Evolutionary conservation across 2,329 filamentous ascomycete species (phyloP).

Genomic region (Colletotrichum sp.): DNA sequence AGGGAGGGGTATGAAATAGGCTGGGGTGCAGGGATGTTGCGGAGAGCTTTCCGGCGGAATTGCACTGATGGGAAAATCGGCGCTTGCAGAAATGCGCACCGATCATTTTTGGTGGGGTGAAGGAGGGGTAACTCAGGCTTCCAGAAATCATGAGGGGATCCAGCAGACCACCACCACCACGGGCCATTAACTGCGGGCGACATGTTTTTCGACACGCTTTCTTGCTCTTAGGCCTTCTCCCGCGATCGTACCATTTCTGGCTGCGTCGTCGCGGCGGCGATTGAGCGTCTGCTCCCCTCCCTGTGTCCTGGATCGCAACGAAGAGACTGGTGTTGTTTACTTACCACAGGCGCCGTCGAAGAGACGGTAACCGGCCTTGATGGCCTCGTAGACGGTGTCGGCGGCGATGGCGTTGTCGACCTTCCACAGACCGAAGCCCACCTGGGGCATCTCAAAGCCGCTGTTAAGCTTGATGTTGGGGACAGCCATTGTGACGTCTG

Average conservation of each 20-base stretch:
- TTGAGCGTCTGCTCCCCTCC: background rate
- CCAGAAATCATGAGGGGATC: background rate
- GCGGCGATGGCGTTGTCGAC: slow-evolving; percentile 75
- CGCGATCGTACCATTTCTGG: background rate
- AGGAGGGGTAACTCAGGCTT: slow-evolving; percentile 18
- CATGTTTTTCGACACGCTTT: background rate
- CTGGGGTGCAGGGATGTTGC: background rate
- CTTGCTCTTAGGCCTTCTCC: background rate
- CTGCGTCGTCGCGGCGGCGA: background rate
- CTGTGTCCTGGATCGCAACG: background rate
- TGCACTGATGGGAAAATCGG: background rate
- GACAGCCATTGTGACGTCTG: slow-evolving; percentile 27
- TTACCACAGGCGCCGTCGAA: slow-evolving; percentile 66
- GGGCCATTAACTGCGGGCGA: background rate
- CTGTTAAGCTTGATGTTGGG: slow-evolving; percentile 67
- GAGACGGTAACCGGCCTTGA: slow-evolving; percentile 66
- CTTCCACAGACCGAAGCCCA: slow-evolving; percentile 85
- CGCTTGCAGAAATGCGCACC: slow-evolving; percentile 3
- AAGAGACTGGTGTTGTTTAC: slow-evolving; percentile 29
- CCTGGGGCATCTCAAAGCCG: slow-evolving; percentile 74
- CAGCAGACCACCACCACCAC: background rate
- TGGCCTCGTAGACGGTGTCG: slow-evolving; percentile 79
- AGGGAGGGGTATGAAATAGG: background rate
- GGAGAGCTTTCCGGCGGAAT: slow-evolving; percentile 18
- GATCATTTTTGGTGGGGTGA: slow-evolving; percentile 18